Percentiles rank a stretch among this genome's conserved stretches.
phyloP scores from a whole-genome alignment of 1,284 basidiomycete species.

The Boletus mariae region DNA sequence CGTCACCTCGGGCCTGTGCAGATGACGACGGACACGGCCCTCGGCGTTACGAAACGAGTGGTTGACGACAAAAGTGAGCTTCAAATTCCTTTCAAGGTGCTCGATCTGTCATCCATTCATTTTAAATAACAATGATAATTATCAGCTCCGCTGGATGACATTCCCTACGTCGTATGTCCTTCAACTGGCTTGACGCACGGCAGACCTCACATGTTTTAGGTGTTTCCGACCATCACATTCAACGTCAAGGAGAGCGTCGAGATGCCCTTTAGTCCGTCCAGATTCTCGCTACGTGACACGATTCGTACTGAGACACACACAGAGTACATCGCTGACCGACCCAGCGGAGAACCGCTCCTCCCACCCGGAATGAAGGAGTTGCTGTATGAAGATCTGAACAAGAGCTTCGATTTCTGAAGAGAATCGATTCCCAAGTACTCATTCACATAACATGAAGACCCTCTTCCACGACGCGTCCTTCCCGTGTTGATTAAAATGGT shows the following conservation, averaged over 20 bases:
- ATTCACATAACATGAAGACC: neutral
- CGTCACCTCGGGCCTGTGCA: slow-evolving; percentile 83
- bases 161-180: slow-evolving; percentile 63
- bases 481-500: slow-evolving; percentile 1
- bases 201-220: slow-evolving; percentile 40
- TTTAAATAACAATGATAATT: neutral
- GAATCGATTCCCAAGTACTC: neutral
- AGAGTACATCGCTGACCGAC: slow-evolving; percentile 15
- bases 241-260: slow-evolving; percentile 83
- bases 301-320: neutral
- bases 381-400: slow-evolving; percentile 81
- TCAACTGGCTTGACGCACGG: neutral
- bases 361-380: slow-evolving; percentile 88
- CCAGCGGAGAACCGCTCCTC: slow-evolving; percentile 58
- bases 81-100: neutral
- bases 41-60: slow-evolving; percentile 89
- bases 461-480: neutral
- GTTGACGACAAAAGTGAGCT: slow-evolving; percentile 71
- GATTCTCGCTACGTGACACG: no score
- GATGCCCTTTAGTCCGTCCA: slow-evolving; percentile 83
- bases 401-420: slow-evolving; percentile 64
- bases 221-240: slow-evolving; percentile 85
- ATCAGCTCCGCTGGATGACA: slow-evolving; percentile 48
- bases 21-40: slow-evolving; percentile 98
- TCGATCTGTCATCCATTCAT: neutral